Evolutionary conservation across 495 filamentous ascomycete genomes (phyloP).

Genomic region (Elasticomyces elasticus): DNA sequence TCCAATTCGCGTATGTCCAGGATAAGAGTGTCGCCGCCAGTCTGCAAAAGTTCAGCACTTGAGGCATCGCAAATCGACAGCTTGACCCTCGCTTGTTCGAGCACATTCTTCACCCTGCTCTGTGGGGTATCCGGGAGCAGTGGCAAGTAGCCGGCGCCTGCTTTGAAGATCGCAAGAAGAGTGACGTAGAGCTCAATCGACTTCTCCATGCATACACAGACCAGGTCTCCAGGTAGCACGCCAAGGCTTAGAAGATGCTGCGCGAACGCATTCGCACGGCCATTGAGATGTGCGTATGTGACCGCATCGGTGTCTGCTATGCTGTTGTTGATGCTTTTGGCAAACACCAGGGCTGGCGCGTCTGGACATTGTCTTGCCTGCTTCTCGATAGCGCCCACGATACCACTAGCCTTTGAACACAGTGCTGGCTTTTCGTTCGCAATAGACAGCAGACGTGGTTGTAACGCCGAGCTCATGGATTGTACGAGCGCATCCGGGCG

Average conservation of each 20-base stretch:
- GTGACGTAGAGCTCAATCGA: conserved; percentile 55
- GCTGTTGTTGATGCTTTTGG: conserved; percentile 33
- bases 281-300: conserved; percentile 54
- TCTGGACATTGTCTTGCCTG: conserved; percentile 40
- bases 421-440: conserved; percentile 36
- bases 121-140: conserved; percentile 54
- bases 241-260: conserved; percentile 41
- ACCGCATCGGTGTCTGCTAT: conserved; percentile 33
- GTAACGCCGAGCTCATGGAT: neutral
- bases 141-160: conserved; percentile 64
- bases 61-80: conserved; percentile 36
- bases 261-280: conserved; percentile 54
- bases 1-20: conserved; percentile 1
- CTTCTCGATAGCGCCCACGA: conserved; percentile 46
- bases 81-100: conserved; percentile 41
- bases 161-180: conserved; percentile 61
- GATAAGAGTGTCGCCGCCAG: neutral
- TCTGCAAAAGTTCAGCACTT: neutral
- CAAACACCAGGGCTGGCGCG: conserved; percentile 51
- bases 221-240: conserved; percentile 40
- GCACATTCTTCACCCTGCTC: conserved; percentile 43
- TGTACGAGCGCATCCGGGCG: neutral
- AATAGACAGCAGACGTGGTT: conserved; percentile 40
- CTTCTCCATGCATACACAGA: conserved; percentile 64
- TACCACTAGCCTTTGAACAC: conserved; percentile 8